Evolutionary conservation across 1,284 basidiomycete species (phyloP).

Genomic region (Rhodofomes roseus): DNA sequence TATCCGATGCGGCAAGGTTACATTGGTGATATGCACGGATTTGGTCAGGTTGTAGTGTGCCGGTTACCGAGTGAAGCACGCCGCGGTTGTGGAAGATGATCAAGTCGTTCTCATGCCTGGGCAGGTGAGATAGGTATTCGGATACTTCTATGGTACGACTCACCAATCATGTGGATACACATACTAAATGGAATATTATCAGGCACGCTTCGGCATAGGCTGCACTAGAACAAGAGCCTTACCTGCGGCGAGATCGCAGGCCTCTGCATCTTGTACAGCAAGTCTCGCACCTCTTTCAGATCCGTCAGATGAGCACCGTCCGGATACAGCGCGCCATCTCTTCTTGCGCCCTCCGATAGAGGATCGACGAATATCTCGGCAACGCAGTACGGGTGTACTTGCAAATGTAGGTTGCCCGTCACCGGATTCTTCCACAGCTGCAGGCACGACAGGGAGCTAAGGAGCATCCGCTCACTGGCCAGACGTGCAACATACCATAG

Average conservation of each 20-base stretch:
- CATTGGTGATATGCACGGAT: slow-evolving; percentile 68
- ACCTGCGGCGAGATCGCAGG: slow-evolving; percentile 74
- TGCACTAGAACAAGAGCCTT: slow-evolving; percentile 18
- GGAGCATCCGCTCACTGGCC: not conserved
- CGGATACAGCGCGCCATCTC: slow-evolving; percentile 63
- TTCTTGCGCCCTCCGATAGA: slow-evolving; percentile 48
- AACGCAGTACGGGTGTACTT: slow-evolving; percentile 71
- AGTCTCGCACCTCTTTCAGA: slow-evolving; percentile 64
- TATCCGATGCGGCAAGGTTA: slow-evolving; percentile 61
- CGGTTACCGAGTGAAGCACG: slow-evolving; percentile 74
- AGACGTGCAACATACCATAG: slow-evolving; percentile 48
- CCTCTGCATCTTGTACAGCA: slow-evolving; percentile 77
- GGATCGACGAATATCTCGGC: slow-evolving; percentile 57
- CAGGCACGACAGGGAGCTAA: not conserved
- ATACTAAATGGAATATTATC: not conserved
- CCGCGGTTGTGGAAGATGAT: slow-evolving; percentile 77
- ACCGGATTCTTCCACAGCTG: slow-evolving; percentile 84
- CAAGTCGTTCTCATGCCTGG: slow-evolving; percentile 55
- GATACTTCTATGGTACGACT: not conserved
- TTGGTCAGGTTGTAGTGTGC: slow-evolving; percentile 67
- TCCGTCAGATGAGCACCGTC: slow-evolving; percentile 72
- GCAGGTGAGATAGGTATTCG: not conserved
- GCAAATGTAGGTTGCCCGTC: slow-evolving; percentile 72
- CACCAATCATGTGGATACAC: slow-evolving; percentile 34
- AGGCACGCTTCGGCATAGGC: slow-evolving; percentile 5